phyloP scores from a whole-genome alignment of 2,329 filamentous ascomycete species.

The Ascocoryne sarcoides region DNA sequence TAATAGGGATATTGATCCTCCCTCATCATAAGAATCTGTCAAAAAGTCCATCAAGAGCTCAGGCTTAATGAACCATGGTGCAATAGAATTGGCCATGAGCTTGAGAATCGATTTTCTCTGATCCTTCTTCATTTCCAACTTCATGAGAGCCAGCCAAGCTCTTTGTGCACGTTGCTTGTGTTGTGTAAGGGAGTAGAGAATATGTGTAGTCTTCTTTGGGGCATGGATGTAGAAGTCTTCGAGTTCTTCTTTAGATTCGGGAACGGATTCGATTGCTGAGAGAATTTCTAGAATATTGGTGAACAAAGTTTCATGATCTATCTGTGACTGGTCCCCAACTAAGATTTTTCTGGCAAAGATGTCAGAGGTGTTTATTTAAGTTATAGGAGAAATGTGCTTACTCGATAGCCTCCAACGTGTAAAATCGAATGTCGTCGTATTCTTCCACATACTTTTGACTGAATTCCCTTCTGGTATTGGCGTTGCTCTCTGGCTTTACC shows the following conservation, averaged over 20 bases:
- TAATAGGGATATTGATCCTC: slow-evolving; percentile 78
- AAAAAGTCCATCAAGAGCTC: slow-evolving; percentile 93
- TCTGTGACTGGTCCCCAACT: slow-evolving; percentile 25
- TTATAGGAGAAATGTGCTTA: slow-evolving; percentile 35
- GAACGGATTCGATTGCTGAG: slow-evolving; percentile 60
- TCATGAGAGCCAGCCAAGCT: slow-evolving; percentile 75
- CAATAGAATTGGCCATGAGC: slow-evolving; percentile 67
- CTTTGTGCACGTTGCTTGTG: slow-evolving; percentile 78
- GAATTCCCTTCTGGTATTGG: slow-evolving; percentile 61
- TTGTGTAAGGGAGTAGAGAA: slow-evolving; percentile 53
- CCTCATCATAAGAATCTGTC: slow-evolving; percentile 83
- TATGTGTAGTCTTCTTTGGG: slow-evolving; percentile 59
- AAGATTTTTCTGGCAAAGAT: slow-evolving; percentile 28
- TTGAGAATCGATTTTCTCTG: slow-evolving; percentile 73
- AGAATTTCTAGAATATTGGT: slow-evolving; percentile 54
- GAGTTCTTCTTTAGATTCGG: slow-evolving; percentile 56
- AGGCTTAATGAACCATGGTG: slow-evolving; percentile 81
- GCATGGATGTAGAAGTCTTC: slow-evolving; percentile 58
- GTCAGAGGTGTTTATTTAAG: slow-evolving; percentile 7
- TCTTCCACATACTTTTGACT: slow-evolving; percentile 68
- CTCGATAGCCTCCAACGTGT: slow-evolving; percentile 68
- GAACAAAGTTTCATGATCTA: slow-evolving; percentile 32
- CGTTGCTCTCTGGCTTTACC: slow-evolving; percentile 46
- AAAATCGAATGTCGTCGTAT: slow-evolving; percentile 78
- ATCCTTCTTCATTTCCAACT: slow-evolving; percentile 54